Base-by-base conservation (phyloP, 345 rosid genomes). In the Eucalyptus melliodora region DNA sequence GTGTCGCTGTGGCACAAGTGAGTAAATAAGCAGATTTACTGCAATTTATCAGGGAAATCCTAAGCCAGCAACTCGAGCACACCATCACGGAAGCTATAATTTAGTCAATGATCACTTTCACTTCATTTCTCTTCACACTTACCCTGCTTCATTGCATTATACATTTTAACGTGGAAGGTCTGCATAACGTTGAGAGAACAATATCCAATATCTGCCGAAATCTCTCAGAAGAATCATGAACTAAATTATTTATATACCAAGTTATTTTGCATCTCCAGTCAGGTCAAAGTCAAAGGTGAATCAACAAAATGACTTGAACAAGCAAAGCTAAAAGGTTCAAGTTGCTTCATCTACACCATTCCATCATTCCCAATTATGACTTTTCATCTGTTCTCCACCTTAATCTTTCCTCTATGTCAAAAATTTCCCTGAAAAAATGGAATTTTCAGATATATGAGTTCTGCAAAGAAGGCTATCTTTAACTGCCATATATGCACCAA, bases 331-430 rank as follows among this genome's bases (percentile, higher is more conserved):
- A 88, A 88, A 91, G 85, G 85, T 53, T 87, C 80, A 88, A 82
- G 88, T 92, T 90, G 72, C 96, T 94, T 94, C 92, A 65, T 88
- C 30, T 69, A 90, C 92, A 94, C 94, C 89, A 94, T 91, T 90
- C 27, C 62, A 91, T 86, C 77, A 91, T 89, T 90, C 44, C 50
- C 60, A 86, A 86, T 40, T 47, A 45, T 45, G 80, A 50, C n/a
- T 86, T 88, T 89, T 87, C 89, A 88, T 82, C 88, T 77, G 40
- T n/a, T 80, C 40, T 37, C 51, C 56, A n/a, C n/a, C 50, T 50
- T 45, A 34, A 72, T 83, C 27, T 60, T 26, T 50, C 60, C 30
- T 40, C 85, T 77, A 37, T 69, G 9, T 45, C 16, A 16, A 23
- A 4, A 65, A 44, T 65, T 44, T 77, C 47, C 44, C 44, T 30